Conservation (phyloP, 495 filamentous ascomycete genomes). For the Talaromyces thailandensis region DNA sequence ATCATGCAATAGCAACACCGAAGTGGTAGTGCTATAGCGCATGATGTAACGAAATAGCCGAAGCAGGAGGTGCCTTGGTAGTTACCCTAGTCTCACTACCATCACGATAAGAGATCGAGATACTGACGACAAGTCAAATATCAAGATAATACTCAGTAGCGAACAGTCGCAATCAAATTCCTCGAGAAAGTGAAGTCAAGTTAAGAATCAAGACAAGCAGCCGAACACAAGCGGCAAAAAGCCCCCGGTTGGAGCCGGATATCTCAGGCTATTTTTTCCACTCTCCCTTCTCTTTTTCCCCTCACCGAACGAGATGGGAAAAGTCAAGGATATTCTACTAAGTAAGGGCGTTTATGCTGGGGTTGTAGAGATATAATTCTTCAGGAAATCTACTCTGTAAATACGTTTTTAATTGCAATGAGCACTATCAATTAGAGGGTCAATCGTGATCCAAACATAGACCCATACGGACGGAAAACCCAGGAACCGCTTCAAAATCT, state of each 20-base stretch:
- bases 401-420: not conserved
- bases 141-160: not conserved
- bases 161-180: not conserved
- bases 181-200: not conserved
- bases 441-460: not conserved
- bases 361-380: not conserved
- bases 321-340: not conserved
- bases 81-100: not conserved
- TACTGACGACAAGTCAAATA: not conserved
- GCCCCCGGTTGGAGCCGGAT: not conserved
- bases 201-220: not conserved
- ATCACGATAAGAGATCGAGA: not conserved
- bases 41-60: not conserved
- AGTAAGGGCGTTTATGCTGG: not conserved
- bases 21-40: not conserved
- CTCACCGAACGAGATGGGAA: not conserved
- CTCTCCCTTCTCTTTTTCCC: conserved; percentile 11
- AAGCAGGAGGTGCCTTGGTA: not conserved
- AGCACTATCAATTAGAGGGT: not conserved
- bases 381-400: not conserved
- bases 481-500: not conserved
- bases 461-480: not conserved
- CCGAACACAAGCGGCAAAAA: conserved; percentile 1
- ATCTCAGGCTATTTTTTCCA: not conserved
- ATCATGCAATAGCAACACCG: not conserved